phyloP scores from a whole-genome alignment of 192 early-diverging fungal species.

The Allomyces javanicus region DNA sequence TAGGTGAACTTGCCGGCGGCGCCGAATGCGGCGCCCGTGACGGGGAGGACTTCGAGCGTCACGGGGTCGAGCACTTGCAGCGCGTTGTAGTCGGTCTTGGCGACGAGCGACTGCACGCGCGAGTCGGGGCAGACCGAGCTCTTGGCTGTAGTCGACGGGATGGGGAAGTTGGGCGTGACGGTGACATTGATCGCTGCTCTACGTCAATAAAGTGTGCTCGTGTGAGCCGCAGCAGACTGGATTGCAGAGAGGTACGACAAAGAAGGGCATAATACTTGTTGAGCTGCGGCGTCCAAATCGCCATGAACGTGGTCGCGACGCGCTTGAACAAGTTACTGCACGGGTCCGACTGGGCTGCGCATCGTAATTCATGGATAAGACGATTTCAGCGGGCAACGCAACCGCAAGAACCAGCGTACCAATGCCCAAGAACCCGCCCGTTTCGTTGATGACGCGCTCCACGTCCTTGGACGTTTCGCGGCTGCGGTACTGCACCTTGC shows the following conservation, averaged over 20 bases:
- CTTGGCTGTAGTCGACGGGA: too few relatives aligned
- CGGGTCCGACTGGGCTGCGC: slow-evolving; percentile 15
- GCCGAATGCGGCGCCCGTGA: not conserved
- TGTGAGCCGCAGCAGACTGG: too few relatives aligned
- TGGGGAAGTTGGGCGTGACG: slow-evolving; percentile 4
- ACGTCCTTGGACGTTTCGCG: not conserved
- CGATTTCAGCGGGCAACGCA: not conserved
- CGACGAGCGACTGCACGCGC: slow-evolving; percentile 10
- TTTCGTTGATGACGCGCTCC: not conserved
- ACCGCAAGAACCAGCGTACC: not conserved
- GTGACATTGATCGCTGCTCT: slow-evolving; percentile 6
- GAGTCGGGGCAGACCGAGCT: not conserved
- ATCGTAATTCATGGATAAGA: slow-evolving; percentile 6
- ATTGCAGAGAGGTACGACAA: too few relatives aligned
- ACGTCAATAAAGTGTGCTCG: slow-evolving; percentile 6
- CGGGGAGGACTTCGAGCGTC: slow-evolving; percentile 15
- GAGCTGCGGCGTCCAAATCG: too few relatives aligned
- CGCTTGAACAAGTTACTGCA: slow-evolving; percentile 19
- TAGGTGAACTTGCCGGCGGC: slow-evolving; percentile 8
- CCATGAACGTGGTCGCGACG: slow-evolving; percentile 14
- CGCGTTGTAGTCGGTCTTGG: slow-evolving; percentile 17
- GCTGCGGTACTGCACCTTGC: slow-evolving; percentile 1
- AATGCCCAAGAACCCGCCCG: not conserved
- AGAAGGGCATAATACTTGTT: too few relatives aligned
- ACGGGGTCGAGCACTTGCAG: slow-evolving; percentile 19